Conservation (phyloP, 352 stramenopile species). For the Globisporangium alternatum region DNA sequence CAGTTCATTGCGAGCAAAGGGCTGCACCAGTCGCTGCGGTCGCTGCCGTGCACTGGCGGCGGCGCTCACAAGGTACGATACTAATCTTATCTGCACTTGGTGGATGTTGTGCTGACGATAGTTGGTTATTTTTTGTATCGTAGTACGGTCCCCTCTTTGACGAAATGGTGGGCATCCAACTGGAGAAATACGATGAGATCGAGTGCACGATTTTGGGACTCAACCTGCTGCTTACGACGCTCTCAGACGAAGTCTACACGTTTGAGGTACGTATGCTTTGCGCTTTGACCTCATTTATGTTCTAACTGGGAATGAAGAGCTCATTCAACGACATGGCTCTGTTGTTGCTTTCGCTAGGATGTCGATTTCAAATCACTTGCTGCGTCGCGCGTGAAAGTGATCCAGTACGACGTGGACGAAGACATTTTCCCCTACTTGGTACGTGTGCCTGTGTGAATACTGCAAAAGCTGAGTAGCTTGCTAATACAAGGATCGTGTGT, state of each 20-base stretch:
- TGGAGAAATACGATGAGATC: slow-evolving; percentile 93
- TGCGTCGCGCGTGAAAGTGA: slow-evolving; percentile 73
- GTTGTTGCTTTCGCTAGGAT: slow-evolving; percentile 31
- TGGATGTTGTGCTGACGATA: slow-evolving; percentile 3
- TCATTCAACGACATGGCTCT: slow-evolving; percentile 1
- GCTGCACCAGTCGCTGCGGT: slow-evolving; percentile 78
- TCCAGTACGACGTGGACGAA: slow-evolving; percentile 74
- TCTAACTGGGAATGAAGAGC: not conserved
- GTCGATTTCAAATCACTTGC: slow-evolving; percentile 77
- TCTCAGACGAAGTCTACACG: slow-evolving; percentile 97
- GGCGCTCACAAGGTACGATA: slow-evolving; percentile 81
- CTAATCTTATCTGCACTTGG: not conserved
- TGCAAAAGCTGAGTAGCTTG: not conserved
- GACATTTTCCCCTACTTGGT: slow-evolving; percentile 87
- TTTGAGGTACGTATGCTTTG: slow-evolving; percentile 76
- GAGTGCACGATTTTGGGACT: slow-evolving; percentile 96
- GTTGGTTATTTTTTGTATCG: not conserved
- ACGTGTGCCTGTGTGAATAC: slow-evolving; percentile 7
- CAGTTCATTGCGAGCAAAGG: slow-evolving; percentile 74
- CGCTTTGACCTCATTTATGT: not conserved
- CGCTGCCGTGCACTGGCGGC: slow-evolving; percentile 76
- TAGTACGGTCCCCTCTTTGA: slow-evolving; percentile 72
- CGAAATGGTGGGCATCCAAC: slow-evolving; percentile 77
- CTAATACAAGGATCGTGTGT: slow-evolving; percentile 4
- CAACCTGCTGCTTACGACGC: slow-evolving; percentile 95